These are phyloP conservation scores for Eimeria acervulina DNA, from an alignment of 169 alveolate species.

Conservation along the genomic window DNA sequence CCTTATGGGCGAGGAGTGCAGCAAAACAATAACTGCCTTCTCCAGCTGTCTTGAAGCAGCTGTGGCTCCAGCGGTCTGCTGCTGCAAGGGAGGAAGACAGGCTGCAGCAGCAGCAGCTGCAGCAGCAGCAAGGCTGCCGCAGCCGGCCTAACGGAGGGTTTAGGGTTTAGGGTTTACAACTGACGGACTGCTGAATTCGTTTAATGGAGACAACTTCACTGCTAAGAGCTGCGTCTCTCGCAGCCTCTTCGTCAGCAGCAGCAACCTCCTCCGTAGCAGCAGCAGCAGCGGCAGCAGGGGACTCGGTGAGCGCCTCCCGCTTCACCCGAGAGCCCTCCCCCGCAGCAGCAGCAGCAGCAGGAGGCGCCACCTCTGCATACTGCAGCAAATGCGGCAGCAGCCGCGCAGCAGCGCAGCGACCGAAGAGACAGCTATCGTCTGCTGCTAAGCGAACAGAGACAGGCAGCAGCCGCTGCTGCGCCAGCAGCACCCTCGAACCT, in stretches of 20 bases:
- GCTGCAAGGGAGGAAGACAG: background rate
- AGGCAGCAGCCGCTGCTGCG: background rate
- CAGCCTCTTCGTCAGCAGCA: background rate
- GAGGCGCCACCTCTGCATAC: background rate
- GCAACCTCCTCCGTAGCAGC: background rate
- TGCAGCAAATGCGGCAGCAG: constrained; percentile 37
- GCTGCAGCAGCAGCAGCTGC: background rate
- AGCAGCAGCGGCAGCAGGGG: constrained; percentile 41
- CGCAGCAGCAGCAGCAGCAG: constrained; percentile 24
- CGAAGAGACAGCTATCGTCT: background rate
- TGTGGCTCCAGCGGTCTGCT: too few species aligned
- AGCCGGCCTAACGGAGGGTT: background rate
- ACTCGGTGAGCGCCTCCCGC: background rate
- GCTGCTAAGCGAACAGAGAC: background rate
- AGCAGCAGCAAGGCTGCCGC: background rate
- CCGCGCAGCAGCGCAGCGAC: constrained; percentile 39
- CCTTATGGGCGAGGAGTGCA: background rate
- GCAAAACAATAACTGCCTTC: too few species aligned
- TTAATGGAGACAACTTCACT: background rate
- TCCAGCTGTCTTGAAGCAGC: too few species aligned
- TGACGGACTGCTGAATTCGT: background rate
- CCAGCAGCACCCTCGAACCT: background rate
- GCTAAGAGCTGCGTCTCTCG: background rate
- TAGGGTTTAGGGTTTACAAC: background rate
- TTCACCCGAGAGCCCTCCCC: background rate